Evolutionary conservation across 1,284 basidiomycete species (phyloP).

Genomic region (Puccinia horiana): DNA sequence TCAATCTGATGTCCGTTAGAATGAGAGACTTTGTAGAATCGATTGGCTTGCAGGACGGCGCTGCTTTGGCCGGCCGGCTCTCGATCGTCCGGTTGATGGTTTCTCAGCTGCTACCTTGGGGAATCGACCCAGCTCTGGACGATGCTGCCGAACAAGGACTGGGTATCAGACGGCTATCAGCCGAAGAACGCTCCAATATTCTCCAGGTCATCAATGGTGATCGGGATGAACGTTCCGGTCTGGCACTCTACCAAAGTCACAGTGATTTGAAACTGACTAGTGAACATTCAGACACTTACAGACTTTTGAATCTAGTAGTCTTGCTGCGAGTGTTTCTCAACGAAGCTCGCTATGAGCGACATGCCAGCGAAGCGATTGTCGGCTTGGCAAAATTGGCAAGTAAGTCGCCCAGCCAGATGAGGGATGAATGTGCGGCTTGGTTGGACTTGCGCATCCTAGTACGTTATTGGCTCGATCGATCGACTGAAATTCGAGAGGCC

Average conservation of each 20-base stretch:
- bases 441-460: slow-evolving; percentile 38
- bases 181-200: slow-evolving; percentile 20
- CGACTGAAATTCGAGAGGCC: slow-evolving; percentile 29
- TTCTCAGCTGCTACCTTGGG: slow-evolving; percentile 38
- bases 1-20: slow-evolving; percentile 23
- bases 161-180: slow-evolving; percentile 14
- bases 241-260: neutral
- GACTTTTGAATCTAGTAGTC: slow-evolving; percentile 26
- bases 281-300: slow-evolving; percentile 14
- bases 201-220: slow-evolving; percentile 24
- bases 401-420: neutral
- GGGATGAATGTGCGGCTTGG: slow-evolving; percentile 6
- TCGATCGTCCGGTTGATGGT: slow-evolving; percentile 29
- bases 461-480: slow-evolving; percentile 44
- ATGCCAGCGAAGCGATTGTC: slow-evolving; percentile 37
- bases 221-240: slow-evolving; percentile 13
- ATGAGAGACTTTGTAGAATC: slow-evolving; percentile 33
- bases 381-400: slow-evolving; percentile 17
- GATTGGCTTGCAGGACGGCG: slow-evolving; percentile 30
- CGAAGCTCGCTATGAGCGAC: slow-evolving; percentile 32
- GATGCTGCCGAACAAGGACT: slow-evolving; percentile 2
- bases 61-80: slow-evolving; percentile 25
- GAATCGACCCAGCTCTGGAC: slow-evolving; percentile 28
- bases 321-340: slow-evolving; percentile 41
- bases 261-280: neutral